phyloP scores from a whole-genome alignment of 73 alveolate genomes.

The Durusdinium trenchii region DNA sequence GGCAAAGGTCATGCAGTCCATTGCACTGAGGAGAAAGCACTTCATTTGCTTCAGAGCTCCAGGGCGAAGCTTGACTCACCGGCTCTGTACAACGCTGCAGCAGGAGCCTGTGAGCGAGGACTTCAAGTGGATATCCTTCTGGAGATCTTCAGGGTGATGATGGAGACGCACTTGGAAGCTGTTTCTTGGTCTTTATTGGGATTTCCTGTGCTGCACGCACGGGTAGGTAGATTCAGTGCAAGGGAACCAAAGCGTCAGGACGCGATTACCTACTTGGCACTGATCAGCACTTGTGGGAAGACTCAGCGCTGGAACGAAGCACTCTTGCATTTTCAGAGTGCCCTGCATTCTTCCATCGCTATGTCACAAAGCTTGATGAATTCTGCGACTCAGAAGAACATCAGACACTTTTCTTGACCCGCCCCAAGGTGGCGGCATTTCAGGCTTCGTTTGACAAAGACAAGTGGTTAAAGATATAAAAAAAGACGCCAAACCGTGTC shows the following conservation, averaged over 20 bases:
- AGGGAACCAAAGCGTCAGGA: no score
- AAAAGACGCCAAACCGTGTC: no score
- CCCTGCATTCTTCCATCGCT: slow-evolving; percentile 2
- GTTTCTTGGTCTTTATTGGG: not conserved
- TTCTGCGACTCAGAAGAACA: not conserved
- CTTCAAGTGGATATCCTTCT: not conserved
- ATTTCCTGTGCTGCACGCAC: no score
- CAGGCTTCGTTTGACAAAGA: no score
- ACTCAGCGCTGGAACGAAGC: slow-evolving; percentile 64
- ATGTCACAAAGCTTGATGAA: slow-evolving; percentile 21
- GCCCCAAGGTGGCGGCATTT: not conserved
- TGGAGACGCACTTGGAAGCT: not conserved
- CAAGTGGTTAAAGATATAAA: no score
- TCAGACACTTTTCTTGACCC: not conserved
- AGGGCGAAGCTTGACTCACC: not conserved
- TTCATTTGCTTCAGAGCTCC: not conserved
- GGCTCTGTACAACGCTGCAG: slow-evolving; percentile 72
- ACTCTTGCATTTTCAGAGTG: not conserved
- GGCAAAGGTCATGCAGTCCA: no score
- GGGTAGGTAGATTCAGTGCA: no score
- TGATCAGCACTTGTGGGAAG: slow-evolving; percentile 53
- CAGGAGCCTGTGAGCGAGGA: slow-evolving; percentile 72
- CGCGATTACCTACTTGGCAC: slow-evolving; percentile 53
- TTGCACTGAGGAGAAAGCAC: not conserved
- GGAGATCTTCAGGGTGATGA: slow-evolving; percentile 23